Percentiles rank a stretch among this genome's conserved stretches.
phyloP scores from a whole-genome alignment of 2,329 filamentous ascomycete genomes.

The Pseudogymnoascus sp. region DNA sequence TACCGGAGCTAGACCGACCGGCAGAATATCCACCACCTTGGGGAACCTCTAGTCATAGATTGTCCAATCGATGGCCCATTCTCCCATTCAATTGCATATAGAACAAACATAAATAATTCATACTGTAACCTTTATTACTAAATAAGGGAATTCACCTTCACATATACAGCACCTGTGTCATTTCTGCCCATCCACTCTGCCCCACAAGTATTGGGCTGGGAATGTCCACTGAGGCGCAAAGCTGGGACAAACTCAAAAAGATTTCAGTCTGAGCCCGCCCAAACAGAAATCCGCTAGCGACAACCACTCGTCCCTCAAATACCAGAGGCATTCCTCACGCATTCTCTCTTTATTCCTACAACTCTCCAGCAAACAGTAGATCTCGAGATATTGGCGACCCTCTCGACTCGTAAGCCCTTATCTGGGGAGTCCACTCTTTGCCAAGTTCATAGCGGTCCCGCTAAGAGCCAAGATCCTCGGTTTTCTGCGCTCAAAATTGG shows the following conservation, averaged over 20 bases:
- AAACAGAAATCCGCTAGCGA: neutral
- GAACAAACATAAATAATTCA: neutral
- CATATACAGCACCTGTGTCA: neutral
- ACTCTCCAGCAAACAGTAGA: neutral
- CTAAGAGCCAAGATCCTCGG: conserved; percentile 4
- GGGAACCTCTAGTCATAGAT: neutral
- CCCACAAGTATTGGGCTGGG: neutral
- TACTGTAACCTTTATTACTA: conserved; percentile 1
- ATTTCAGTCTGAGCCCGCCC: neutral
- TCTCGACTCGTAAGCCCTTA: neutral
- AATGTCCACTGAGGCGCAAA: neutral
- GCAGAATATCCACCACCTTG: conserved; percentile 3
- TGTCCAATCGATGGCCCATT: neutral
- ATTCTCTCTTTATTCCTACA: neutral
- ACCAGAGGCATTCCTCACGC: neutral
- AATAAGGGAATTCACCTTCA: neutral
- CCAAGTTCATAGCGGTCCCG: conserved; percentile 1
- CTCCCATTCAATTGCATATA: neutral
- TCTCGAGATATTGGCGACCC: neutral
- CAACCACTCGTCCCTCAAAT: neutral
- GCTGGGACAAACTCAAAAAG: neutral
- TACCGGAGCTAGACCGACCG: neutral
- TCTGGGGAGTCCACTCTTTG: conserved; percentile 5
- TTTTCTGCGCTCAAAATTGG: conserved; percentile 3
- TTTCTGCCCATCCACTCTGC: neutral